phyloP scores from a whole-genome alignment of 2,329 filamentous ascomycete genomes.

The Fonsecaea pugnacius region DNA sequence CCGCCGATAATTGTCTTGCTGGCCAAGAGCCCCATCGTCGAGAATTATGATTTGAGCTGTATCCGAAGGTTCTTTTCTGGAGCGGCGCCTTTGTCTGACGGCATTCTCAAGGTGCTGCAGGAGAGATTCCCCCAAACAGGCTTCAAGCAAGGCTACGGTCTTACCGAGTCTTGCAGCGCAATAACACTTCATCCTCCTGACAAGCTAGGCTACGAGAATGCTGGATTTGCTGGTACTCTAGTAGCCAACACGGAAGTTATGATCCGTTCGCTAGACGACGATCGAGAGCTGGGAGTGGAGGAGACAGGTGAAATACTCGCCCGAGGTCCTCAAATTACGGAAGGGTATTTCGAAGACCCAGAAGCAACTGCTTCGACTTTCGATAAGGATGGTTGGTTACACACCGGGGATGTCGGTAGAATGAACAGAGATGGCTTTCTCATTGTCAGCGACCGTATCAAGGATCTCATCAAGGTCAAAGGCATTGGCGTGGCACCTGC shows the following conservation, averaged over 20 bases:
- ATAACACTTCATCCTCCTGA: constrained; percentile 65
- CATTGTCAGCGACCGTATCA: constrained; percentile 77
- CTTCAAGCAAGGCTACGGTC: constrained; percentile 70
- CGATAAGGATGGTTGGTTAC: constrained; percentile 61
- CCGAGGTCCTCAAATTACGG: constrained; percentile 78
- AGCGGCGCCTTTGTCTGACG: constrained; percentile 61
- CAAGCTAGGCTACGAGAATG: constrained; percentile 62
- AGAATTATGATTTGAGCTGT: constrained; percentile 63
- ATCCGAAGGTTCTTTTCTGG: constrained; percentile 63
- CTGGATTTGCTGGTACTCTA: constrained; percentile 51
- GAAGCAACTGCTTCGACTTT: constrained; percentile 72
- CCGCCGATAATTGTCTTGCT: constrained; percentile 66
- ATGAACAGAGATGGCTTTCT: constrained; percentile 62
- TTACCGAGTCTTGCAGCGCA: constrained; percentile 68
- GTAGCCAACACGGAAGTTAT: constrained; percentile 63
- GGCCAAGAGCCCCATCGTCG: constrained; percentile 58
- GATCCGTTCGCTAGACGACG: constrained; percentile 57
- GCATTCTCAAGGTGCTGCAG: constrained; percentile 63
- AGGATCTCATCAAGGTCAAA: constrained; percentile 62
- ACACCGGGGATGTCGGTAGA: constrained; percentile 69
- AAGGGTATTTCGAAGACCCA: constrained; percentile 75
- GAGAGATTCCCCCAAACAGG: constrained; percentile 62
- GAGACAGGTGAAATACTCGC: constrained; percentile 68
- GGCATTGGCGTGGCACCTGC: constrained; percentile 50
- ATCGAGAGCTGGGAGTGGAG: constrained; percentile 56